Conservation (phyloP, 345 rosid species). For the Anastatica hierochuntica region DNA sequence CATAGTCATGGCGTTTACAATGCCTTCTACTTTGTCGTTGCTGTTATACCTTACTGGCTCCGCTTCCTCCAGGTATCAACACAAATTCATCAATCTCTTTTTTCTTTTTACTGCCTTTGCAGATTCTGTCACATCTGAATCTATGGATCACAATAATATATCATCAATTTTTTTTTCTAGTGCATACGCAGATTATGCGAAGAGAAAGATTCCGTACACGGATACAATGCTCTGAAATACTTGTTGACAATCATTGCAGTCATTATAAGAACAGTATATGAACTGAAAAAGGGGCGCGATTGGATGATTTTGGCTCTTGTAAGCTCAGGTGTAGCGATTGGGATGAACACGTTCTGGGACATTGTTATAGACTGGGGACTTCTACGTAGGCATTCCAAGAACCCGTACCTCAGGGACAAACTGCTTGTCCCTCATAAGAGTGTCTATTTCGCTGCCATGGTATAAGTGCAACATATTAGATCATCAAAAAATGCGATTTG, state of each 20-base stretch:
- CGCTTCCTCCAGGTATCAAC: constrained; percentile 53
- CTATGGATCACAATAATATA: no score
- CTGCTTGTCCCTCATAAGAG: constrained; percentile 52
- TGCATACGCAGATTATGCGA: constrained; percentile 53
- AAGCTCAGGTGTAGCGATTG: constrained; percentile 46
- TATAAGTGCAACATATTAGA: constrained; percentile 11
- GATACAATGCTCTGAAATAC: constrained; percentile 56
- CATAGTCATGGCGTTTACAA: constrained; percentile 50
- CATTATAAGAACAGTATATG: constrained; percentile 44
- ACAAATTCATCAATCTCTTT: no score
- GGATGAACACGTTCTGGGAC: constrained; percentile 57
- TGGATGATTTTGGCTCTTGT: constrained; percentile 55
- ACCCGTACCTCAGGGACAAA: constrained; percentile 50
- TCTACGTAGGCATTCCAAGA: constrained; percentile 47
- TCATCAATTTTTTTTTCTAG: constrained; percentile 14
- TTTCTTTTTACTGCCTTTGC: no score
- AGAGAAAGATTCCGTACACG: constrained; percentile 45
- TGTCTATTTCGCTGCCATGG: constrained; percentile 63
- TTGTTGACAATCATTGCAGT: constrained; percentile 54
- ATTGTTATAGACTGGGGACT: constrained; percentile 73
- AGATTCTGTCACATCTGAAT: no score
- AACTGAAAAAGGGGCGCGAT: constrained; percentile 40
- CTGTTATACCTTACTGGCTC: constrained; percentile 58
- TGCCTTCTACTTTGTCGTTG: constrained; percentile 49
- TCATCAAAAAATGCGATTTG: neutral